Evolutionary conservation across 2,329 filamentous ascomycete species (phyloP).

Genomic region (Penicillium verrucosum): DNA sequence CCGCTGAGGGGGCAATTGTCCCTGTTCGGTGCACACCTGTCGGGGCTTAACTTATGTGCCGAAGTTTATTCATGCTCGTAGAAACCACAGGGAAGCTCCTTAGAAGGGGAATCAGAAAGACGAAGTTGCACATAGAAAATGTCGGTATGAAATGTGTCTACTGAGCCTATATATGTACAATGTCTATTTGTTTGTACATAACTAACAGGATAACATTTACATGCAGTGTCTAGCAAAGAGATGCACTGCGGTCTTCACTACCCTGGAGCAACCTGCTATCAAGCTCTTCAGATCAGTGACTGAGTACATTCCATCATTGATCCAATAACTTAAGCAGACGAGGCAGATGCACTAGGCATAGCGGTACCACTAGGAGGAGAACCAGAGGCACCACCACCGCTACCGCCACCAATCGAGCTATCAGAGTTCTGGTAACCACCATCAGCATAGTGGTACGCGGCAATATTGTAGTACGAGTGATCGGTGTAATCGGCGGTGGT

Average conservation of each 20-base stretch:
- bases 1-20: not conserved
- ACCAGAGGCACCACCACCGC: not conserved
- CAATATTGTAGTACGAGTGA: conserved; percentile 22
- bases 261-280: not conserved
- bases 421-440: conserved; percentile 17
- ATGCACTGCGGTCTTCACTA: not conserved
- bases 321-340: not conserved
- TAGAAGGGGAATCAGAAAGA: not conserved
- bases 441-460: conserved; percentile 16
- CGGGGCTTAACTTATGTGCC: too few species aligned
- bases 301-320: not conserved
- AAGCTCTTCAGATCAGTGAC: too few species aligned
- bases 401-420: conserved; percentile 1
- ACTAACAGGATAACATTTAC: not conserved
- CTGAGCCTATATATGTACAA: not conserved
- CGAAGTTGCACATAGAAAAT: not conserved
- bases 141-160: not conserved
- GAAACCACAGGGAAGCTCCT: too few species aligned
- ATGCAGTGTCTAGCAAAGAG: not conserved
- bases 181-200: not conserved
- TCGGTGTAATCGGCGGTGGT: conserved; percentile 30
- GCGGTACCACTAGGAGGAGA: conserved; percentile 7
- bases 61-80: not conserved
- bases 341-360: conserved; percentile 1
- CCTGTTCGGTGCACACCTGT: not conserved